Conservation (phyloP, 2,329 filamentous ascomycete species). For the Claviceps sp. region DNA sequence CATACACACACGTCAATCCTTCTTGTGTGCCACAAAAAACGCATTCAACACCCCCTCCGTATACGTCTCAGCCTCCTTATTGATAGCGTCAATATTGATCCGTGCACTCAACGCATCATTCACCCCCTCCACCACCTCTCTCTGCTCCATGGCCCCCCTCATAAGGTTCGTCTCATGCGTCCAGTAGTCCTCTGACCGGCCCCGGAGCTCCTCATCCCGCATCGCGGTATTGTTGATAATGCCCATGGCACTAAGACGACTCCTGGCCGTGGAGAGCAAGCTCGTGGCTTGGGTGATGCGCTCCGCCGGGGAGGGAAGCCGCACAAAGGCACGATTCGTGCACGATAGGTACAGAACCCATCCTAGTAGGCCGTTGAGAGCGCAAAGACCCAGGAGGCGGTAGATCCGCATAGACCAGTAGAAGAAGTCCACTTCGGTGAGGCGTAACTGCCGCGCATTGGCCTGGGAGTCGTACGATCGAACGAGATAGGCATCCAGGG, state of each 20-base stretch:
- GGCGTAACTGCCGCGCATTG: conserved; percentile 49
- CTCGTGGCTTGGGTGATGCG: conserved; percentile 49
- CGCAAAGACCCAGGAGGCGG: conserved; percentile 50
- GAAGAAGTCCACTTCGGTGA: conserved; percentile 54
- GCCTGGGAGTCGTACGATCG: conserved; percentile 49
- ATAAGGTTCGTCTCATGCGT: conserved; percentile 59
- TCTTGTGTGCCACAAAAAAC: conserved; percentile 8
- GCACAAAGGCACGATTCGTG: conserved; percentile 66
- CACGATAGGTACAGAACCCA: conserved; percentile 59
- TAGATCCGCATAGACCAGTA: conserved; percentile 55
- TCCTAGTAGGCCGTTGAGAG: conserved; percentile 51
- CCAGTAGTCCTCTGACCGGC: conserved; percentile 63
- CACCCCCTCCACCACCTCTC: conserved; percentile 58
- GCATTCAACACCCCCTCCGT: conserved; percentile 29
- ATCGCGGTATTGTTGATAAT: conserved; percentile 70
- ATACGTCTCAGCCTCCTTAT: conserved; percentile 51
- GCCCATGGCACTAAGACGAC: conserved; percentile 57
- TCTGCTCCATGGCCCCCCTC: conserved; percentile 64
- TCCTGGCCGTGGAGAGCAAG: conserved; percentile 43
- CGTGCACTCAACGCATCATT: conserved; percentile 52
- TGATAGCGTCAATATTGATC: conserved; percentile 48
- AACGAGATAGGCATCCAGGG: conserved; percentile 53
- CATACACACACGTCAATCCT: background rate
- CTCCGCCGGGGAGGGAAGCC: conserved; percentile 46
- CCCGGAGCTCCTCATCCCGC: conserved; percentile 58